Evolutionary conservation across 1,284 basidiomycete species (phyloP), one percentile per base, ranked within the genome.

Genomic region (Xerocomus minutiporus): DNA sequence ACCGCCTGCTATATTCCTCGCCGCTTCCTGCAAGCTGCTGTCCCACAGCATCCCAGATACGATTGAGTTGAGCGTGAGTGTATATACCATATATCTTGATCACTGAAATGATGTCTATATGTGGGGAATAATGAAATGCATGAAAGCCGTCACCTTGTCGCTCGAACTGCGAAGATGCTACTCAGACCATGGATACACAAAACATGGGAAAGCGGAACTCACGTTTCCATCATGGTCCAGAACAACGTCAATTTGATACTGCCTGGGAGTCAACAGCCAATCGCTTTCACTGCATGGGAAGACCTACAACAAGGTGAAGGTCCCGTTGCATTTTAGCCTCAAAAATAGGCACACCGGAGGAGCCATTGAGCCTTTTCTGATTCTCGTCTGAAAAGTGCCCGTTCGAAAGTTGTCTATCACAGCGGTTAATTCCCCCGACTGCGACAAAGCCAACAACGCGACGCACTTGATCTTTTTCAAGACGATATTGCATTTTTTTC

Each of bases 311-410:
- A 4, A 87, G 68, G 4, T 84, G 74, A 20, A 75, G 68, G 59
- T 86, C 82, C 0, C 75, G 59, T 1, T 81, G 83, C 78, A 86
- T 81, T 62, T 84, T 86, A 0, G 85, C 84, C 61, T 86, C 84
- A 51, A 76, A 87, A 8, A 87, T 77, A 0, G 84, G 83, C 2
- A 84, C 65, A 7, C 76, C 77, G 7, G 67, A 67, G 0, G 69
- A 55, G 0, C 75, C 76, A 29, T 74, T 81, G 13, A 87, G 67
- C n/a, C 75, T 68, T 64, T 84, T 86, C 58, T 86, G 82, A 55
- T 87, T 87, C 56, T 85, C 81, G 7, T 75, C 74, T 0, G 84
- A 85, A 61, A 87, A 86, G 55, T 82, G 77, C 0, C 85, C 84
- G 8, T 78, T 76, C 0, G 84, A 86, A 3, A 86, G 71, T 53